Conservation (phyloP, 306 rosid species). For the Prunus mira region DNA sequence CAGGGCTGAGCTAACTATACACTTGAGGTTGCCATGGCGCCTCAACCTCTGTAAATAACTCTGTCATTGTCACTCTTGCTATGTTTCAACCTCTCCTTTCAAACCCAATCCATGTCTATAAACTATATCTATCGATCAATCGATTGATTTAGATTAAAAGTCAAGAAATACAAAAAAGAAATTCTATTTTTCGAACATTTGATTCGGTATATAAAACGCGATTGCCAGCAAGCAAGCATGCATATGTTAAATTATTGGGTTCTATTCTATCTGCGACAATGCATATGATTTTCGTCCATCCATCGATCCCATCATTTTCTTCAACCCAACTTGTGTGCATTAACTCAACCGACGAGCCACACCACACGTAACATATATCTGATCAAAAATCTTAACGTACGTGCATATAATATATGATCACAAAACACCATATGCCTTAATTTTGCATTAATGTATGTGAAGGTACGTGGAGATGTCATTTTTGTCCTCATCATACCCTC, state of each 20-base stretch:
- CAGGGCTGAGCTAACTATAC: no score
- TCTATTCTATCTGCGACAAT: conserved; percentile 13
- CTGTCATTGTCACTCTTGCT: no score
- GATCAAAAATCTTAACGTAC: not conserved
- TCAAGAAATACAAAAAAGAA: not conserved
- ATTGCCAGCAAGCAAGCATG: conserved; percentile 3
- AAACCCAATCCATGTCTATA: no score
- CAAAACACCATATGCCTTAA: no score
- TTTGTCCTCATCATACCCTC: conserved; percentile 34
- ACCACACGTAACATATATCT: not conserved
- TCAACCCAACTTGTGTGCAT: conserved; percentile 20
- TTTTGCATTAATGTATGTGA: no score
- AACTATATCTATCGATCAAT: no score
- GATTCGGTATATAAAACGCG: not conserved
- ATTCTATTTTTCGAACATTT: not conserved
- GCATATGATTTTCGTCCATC: conserved; percentile 31
- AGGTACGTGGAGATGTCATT: no score
- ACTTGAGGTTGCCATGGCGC: no score
- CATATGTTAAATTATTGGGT: not conserved
- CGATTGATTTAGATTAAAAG: not conserved
- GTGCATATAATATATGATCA: not conserved
- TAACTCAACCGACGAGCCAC: conserved; percentile 16
- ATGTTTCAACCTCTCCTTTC: no score
- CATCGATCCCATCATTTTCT: not conserved
- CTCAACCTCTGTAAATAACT: no score